These are phyloP conservation scores for Daldinia sp. DNA, from an alignment of 2,329 filamentous ascomycete genomes.

Conservation along the genomic window DNA sequence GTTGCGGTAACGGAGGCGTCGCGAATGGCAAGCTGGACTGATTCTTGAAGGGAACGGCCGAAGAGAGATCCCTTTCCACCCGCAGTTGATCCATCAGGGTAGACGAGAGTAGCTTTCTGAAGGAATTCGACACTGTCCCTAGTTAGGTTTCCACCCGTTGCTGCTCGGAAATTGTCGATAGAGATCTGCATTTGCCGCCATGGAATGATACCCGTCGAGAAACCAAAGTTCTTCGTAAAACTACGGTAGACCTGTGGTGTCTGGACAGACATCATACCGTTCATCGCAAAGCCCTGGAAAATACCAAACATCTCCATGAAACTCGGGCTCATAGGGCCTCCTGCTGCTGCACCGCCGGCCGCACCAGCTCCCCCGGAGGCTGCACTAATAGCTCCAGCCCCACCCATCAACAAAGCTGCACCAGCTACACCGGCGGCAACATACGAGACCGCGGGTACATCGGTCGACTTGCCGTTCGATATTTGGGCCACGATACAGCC, in stretches of 20 bases:
- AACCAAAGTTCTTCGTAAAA: slow-evolving; percentile 92
- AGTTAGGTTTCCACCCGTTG: slow-evolving; percentile 87
- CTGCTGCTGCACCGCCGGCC: slow-evolving; percentile 63
- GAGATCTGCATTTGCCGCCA: slow-evolving; percentile 81
- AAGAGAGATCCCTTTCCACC: slow-evolving; percentile 50
- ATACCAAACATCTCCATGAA: slow-evolving; percentile 87
- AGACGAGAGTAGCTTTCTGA: slow-evolving; percentile 77
- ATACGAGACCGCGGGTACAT: slow-evolving; percentile 80
- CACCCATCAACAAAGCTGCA: slow-evolving; percentile 78
- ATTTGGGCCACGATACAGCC: slow-evolving; percentile 86
- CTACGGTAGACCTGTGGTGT: slow-evolving; percentile 88
- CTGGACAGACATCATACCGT: slow-evolving; percentile 92
- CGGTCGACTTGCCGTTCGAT: slow-evolving; percentile 85
- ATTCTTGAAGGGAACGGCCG: slow-evolving; percentile 63
- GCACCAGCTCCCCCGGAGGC: slow-evolving; percentile 64
- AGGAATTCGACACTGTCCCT: slow-evolving; percentile 79
- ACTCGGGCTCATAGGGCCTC: slow-evolving; percentile 76
- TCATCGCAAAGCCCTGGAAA: slow-evolving; percentile 94
- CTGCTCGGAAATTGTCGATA: slow-evolving; percentile 83
- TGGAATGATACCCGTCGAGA: slow-evolving; percentile 83
- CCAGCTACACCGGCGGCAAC: slow-evolving; percentile 84
- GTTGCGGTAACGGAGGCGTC: slow-evolving; percentile 56
- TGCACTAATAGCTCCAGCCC: slow-evolving; percentile 72
- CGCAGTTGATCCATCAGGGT: slow-evolving; percentile 65
- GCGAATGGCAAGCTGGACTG: slow-evolving; percentile 62